phyloP scores from a whole-genome alignment of 805 yeast species.

The Wickerhamiella musiphila region DNA sequence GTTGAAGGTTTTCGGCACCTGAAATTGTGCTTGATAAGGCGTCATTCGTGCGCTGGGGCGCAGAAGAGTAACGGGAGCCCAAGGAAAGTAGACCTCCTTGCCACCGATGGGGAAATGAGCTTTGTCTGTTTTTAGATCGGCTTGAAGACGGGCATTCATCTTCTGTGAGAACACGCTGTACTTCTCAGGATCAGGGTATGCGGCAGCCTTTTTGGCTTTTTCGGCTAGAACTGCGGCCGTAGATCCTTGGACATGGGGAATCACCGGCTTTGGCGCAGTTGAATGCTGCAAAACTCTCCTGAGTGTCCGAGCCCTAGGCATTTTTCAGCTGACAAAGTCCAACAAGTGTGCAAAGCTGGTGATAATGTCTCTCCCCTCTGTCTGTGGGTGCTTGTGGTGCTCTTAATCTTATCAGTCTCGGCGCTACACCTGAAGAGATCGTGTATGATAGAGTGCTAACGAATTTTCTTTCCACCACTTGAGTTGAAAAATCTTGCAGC shows the following conservation, averaged over 20 bases:
- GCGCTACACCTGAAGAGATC: too few relatives aligned
- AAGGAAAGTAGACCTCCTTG: conserved; percentile 63
- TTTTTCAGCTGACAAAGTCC: conserved; percentile 3
- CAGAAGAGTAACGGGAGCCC: conserved; percentile 60
- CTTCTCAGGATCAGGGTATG: conserved; percentile 9
- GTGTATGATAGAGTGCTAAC: too few relatives aligned
- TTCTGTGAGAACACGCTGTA: conserved; percentile 14
- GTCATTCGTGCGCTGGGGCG: conserved; percentile 93
- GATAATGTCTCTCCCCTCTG: too few relatives aligned
- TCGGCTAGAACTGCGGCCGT: conserved; percentile 1
- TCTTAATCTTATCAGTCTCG: too few relatives aligned
- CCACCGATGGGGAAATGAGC: conserved; percentile 79
- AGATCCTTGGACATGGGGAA: conserved; percentile 2
- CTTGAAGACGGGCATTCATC: conserved; percentile 6
- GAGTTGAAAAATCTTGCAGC: too few relatives aligned
- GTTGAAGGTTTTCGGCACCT: conserved; percentile 86
- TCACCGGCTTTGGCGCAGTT: conserved; percentile 15
- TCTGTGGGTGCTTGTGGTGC: too few relatives aligned
- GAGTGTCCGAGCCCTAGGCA: conserved; percentile 14
- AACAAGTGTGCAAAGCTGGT: too few relatives aligned
- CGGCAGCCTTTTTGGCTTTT: conserved; percentile 7
- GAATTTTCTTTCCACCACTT: too few relatives aligned
- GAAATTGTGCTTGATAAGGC: conserved; percentile 91
- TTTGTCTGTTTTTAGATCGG: conserved; percentile 24
- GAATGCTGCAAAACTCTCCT: conserved; percentile 13